Base-by-base conservation (phyloP, 441 rosid species). In the Adansonia gregorii region DNA sequence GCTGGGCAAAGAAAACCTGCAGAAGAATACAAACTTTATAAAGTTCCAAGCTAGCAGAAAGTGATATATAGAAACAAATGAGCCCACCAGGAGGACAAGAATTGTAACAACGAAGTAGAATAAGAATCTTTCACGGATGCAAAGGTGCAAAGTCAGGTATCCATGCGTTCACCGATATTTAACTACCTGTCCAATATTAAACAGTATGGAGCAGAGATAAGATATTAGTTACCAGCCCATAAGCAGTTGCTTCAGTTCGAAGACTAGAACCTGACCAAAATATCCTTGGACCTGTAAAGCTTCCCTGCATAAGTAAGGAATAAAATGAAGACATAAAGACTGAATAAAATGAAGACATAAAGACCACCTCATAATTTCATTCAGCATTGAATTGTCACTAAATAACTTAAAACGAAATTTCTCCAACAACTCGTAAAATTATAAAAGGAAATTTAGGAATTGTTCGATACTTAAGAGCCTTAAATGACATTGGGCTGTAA, bases 191-290 rank as follows among this genome's bases (percentile, higher is more conserved):
- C 15, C 46, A 78, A 46, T 73, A 73, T 70, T 67, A 54, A 24
- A 68, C 43, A 64, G 58, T 51, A 73, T 41, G 22, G 51, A 74
- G 73, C 75, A 60, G 46, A 77, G 77, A 52, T 45, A 52, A 74
- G 71, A 82, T 3, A 63, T 58, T 76, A 69, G 73, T 87, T 93
- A 97, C 99, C 98, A 97, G 92, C 52, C 98, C 99, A 85, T 97
- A 97, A 85, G 98, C 99, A 81, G 98, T 93, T 79, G 98, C 99
- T 90, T 97, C 99, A 75, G 99, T 97, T 82, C 98, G 94, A 72
- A 97, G 99, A 84, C 98, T 97, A 83, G 98, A 97, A 74, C 98
- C 98, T 70, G 99, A 93, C 98, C 98, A 97, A 82, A 90, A 94
- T 87, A 90, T 91, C 81, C 95, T 88, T 39, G 99, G 98, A 84